Percentiles rank a stretch among this genome's conserved stretches.
phyloP scores from a whole-genome alignment of 2,329 filamentous ascomycete genomes.

The Talaromyces islandicus region DNA sequence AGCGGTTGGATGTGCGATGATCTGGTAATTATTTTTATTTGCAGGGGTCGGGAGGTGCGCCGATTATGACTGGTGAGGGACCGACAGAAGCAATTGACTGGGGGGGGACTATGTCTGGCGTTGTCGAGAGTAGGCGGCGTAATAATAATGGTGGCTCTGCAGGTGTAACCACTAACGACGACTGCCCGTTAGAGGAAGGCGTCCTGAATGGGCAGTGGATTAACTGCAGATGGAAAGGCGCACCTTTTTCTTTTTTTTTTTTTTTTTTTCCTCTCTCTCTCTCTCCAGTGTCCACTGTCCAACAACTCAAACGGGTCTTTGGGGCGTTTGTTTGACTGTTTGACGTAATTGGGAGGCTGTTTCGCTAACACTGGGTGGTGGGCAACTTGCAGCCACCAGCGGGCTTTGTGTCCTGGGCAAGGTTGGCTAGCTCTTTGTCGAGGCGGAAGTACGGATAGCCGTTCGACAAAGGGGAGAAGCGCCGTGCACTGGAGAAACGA shows the following conservation, averaged over 20 bases:
- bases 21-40: neutral
- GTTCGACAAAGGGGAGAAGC: neutral
- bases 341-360: neutral
- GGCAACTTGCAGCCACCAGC: neutral
- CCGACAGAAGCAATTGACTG: neutral
- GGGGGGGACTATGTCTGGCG: neutral
- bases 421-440: neutral
- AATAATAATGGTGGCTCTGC: neutral
- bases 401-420: neutral
- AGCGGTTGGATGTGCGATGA: neutral
- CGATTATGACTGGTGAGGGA: slow-evolving; percentile 1
- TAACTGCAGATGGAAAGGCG: neutral
- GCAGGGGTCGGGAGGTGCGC: neutral
- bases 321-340: neutral
- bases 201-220: neutral
- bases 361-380: neutral
- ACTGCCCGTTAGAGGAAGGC: neutral
- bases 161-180: neutral
- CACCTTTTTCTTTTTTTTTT: neutral
- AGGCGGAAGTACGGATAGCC: neutral
- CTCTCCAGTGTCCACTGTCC: neutral
- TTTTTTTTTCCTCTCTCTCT: neutral
- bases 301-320: neutral
- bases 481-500: neutral
- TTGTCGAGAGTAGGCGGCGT: neutral